Conservation (phyloP, 225 moss, liverwort and hornwort species). For the Marchantia polymorpha region DNA sequence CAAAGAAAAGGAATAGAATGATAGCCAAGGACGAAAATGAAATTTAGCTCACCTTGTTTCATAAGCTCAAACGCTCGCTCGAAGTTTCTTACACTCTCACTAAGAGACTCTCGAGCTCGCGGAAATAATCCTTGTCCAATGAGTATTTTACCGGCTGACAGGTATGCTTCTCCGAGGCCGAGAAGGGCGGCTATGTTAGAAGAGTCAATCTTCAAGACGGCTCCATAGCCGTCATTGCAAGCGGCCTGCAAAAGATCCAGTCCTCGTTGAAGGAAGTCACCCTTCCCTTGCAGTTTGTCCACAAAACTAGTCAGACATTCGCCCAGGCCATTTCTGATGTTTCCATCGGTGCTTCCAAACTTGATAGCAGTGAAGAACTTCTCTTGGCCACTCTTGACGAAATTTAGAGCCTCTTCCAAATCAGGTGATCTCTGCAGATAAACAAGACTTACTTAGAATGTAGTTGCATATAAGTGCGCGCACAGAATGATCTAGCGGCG, state of each 20-base stretch:
- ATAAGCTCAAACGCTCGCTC: conserved; percentile 55
- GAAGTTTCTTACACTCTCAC: conserved; percentile 54
- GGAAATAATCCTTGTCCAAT: conserved; percentile 27
- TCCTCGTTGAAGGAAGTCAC: conserved; percentile 48
- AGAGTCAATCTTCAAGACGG: conserved; percentile 62
- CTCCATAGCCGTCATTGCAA: conserved; percentile 63
- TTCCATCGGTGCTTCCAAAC: conserved; percentile 60
- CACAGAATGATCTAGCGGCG: background rate
- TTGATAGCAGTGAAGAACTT: conserved; percentile 65
- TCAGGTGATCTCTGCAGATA: conserved; percentile 60
- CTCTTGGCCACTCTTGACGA: conserved; percentile 54
- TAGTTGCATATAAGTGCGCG: no score
- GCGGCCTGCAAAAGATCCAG: conserved; percentile 56
- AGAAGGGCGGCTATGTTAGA: conserved; percentile 56
- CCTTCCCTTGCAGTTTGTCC: conserved; percentile 41
- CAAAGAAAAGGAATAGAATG: background rate
- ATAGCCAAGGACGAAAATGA: background rate
- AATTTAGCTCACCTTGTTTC: conserved; percentile 39
- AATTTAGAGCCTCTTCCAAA: conserved; percentile 55
- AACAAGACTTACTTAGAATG: background rate
- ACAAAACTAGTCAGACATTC: conserved; percentile 63
- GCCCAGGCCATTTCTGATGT: conserved; percentile 67
- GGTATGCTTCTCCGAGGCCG: conserved; percentile 74
- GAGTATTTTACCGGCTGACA: conserved; percentile 68
- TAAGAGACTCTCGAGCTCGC: conserved; percentile 48